These are phyloP conservation scores for Talaromyces funiculosus DNA, from an alignment of 2,329 filamentous ascomycete species.

Conservation along the genomic window DNA sequence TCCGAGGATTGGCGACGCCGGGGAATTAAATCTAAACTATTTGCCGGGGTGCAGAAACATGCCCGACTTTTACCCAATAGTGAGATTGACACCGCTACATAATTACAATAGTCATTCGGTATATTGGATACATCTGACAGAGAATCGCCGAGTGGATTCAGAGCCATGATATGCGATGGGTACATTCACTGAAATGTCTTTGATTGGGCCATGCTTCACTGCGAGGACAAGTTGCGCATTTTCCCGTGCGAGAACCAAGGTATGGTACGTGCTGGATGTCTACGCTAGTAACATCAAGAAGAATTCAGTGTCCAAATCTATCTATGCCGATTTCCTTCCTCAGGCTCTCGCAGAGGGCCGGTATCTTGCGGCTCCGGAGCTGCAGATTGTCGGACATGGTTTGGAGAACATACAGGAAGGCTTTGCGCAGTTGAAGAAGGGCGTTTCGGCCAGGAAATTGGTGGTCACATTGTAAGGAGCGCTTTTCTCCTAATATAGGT, in stretches of 20 bases:
- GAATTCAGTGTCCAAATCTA: constrained; percentile 15
- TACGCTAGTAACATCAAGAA: constrained; percentile 10
- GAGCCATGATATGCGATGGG: background rate
- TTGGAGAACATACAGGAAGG: constrained; percentile 40
- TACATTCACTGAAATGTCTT: background rate
- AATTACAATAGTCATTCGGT: background rate
- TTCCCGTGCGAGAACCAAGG: background rate
- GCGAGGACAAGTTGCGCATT: background rate
- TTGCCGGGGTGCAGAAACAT: constrained; percentile 2
- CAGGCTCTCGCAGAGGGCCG: constrained; percentile 34
- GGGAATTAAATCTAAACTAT: constrained; percentile 5
- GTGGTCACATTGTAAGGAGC: constrained; percentile 25
- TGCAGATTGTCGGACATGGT: constrained; percentile 38
- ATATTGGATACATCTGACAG: background rate
- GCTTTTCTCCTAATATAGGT: background rate
- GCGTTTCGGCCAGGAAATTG: constrained; percentile 42
- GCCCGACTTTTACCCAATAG: background rate
- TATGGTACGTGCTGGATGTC: background rate
- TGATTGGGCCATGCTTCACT: background rate
- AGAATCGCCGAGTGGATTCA: background rate
- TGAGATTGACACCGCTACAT: background rate
- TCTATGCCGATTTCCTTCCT: constrained; percentile 31
- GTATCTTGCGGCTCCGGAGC: constrained; percentile 37
- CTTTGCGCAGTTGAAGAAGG: constrained; percentile 33
- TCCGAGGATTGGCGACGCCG: background rate